phyloP scores from a whole-genome alignment of 129 eudicot genomes.

The Flaveria linearis region DNA sequence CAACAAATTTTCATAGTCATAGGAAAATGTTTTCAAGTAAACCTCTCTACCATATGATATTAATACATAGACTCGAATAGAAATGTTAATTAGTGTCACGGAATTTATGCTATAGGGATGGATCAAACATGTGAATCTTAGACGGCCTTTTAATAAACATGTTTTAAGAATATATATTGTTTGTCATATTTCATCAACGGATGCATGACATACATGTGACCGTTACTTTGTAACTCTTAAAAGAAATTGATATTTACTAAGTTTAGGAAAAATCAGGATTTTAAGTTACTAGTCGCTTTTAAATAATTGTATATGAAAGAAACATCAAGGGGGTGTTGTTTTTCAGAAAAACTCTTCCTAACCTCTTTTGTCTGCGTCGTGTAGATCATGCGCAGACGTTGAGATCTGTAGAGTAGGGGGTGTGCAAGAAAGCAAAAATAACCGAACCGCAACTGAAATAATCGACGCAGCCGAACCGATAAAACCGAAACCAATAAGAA shows the following conservation, averaged over 20 bases:
- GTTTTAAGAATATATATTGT: background rate
- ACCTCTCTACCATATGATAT: background rate
- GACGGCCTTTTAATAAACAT: background rate
- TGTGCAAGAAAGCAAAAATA: too few relatives aligned
- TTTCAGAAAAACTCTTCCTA: too few relatives aligned
- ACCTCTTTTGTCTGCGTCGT: too few relatives aligned
- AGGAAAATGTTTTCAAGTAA: background rate
- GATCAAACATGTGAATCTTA: conserved; percentile 5
- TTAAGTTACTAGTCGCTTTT: background rate
- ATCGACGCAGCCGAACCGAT: too few relatives aligned
- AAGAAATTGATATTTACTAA: background rate
- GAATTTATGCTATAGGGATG: background rate
- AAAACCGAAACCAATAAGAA: too few relatives aligned
- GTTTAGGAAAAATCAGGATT: background rate
- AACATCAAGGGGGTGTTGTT: background rate
- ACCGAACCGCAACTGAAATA: too few relatives aligned
- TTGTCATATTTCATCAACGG: background rate
- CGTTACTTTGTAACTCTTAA: background rate
- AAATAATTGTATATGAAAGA: background rate
- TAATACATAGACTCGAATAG: background rate
- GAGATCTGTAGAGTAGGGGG: too few relatives aligned
- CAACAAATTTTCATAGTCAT: too few relatives aligned
- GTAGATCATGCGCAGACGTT: too few relatives aligned
- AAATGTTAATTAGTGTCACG: background rate
- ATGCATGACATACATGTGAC: background rate